Base-by-base conservation (phyloP, 2,329 filamentous ascomycete genomes). In the Phialophora macrospora region DNA sequence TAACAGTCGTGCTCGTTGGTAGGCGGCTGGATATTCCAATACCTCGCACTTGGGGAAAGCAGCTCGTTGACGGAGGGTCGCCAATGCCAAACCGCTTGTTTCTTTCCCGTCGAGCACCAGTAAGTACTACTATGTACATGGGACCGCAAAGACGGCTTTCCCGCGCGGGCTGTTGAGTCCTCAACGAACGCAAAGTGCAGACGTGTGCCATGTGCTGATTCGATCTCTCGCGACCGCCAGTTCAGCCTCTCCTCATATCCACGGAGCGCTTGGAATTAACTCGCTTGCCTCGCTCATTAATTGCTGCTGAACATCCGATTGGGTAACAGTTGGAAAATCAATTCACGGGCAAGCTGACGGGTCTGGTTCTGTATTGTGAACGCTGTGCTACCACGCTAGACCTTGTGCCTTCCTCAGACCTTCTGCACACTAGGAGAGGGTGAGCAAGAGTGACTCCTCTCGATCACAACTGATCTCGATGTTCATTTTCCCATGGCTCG, bases 381-480 rank as follows among this genome's bases (percentile, higher is more conserved):
- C 20, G 24, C 28, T 55, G 52, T 55, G 52, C 28, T 11, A 55
- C 52, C 52, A 55, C 52, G 30, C 52, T n/a, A 24, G 52, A 30
- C 14, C 20, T 3, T 14, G 0, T n/a, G 12, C 17, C 22, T 4
- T 51, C 48, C 48, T 51, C 20, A 26, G 20, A 8, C 22, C 22
- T 24, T 20, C 38, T 6, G 38, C 38, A n/a, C 38, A n/a, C 38
- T 24, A 24, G 24, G 4, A 44, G 38, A 3, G 38, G 38, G 12
- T 20, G 38, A 8, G 38, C 38, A 44, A 44, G n/a, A 44, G 14
- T n/a, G 5, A n/a, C 38, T 8, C 38, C 38, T 41, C 38, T 8
- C 38, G 38, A 44, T 44, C 38, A n/a, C 17, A n/a, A 5, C 38
- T 7, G 38, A n/a, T 4, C 38, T 44, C 38, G 38, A 44, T 44